A percentile compares a stretch with the other conserved stretches of the same genome.
Conservation (phyloP, 2,329 filamentous ascomycete genomes). For the Zasmidium cellare region DNA sequence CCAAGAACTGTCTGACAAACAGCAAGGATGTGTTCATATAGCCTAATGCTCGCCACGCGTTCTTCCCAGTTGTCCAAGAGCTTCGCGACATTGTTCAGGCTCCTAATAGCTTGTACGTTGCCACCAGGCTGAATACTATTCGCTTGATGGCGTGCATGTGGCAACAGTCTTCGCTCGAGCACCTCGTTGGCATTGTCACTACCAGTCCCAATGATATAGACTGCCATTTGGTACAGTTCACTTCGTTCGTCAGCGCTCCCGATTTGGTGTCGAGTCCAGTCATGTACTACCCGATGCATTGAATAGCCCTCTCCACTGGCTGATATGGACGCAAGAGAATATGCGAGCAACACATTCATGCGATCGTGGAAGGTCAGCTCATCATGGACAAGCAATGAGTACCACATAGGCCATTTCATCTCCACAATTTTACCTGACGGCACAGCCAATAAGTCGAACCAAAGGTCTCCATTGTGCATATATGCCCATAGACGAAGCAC, state of each 20-base stretch:
- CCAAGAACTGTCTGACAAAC: not conserved
- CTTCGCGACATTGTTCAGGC: not conserved
- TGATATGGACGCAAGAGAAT: not conserved
- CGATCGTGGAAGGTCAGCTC: slow-evolving; percentile 1
- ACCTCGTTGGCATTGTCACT: not conserved
- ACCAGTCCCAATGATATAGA: not conserved
- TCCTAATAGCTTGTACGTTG: not conserved
- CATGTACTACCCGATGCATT: slow-evolving; percentile 1
- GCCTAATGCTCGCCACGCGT: not conserved
- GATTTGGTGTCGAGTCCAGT: slow-evolving; percentile 1
- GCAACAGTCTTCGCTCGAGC: not conserved
- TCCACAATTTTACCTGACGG: not conserved
- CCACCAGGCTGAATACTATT: not conserved
- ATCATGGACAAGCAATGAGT: not conserved
- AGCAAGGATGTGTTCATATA: not conserved
- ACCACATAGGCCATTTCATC: not conserved
- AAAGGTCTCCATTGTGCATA: slow-evolving; percentile 1
- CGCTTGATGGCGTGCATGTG: not conserved
- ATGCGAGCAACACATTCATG: not conserved
- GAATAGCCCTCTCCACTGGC: not conserved
- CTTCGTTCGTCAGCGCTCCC: not conserved
- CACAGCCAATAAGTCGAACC: not conserved
- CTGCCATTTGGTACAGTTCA: not conserved
- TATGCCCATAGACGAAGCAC: slow-evolving; percentile 23
- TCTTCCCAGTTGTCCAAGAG: not conserved